A percentile compares a stretch with the other conserved stretches of the same genome.
These are phyloP conservation scores for Leccinum fuscescens DNA, from an alignment of 1,284 basidiomycete species.

Conservation along the genomic window DNA sequence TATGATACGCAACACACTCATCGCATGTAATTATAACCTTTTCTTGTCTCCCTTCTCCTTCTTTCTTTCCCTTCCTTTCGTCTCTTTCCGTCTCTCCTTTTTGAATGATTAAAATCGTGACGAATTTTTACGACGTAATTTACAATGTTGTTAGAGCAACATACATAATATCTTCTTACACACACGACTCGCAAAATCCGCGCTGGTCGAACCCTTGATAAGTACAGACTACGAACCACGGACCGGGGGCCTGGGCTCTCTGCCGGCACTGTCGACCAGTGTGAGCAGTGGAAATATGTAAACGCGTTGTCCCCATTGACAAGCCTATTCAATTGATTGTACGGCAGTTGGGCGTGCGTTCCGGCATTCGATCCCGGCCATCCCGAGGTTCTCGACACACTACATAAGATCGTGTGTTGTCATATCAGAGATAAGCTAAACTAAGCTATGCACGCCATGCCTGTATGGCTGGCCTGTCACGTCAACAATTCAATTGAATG, in stretches of 20 bases:
- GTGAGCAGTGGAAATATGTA: not conserved
- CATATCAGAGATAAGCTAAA: slow-evolving; percentile 29
- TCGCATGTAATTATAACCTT: slow-evolving; percentile 31
- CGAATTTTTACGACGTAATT: slow-evolving; percentile 22
- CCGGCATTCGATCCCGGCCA: not conserved
- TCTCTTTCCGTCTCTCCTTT: not conserved
- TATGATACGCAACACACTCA: slow-evolving; percentile 20
- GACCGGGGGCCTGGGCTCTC: not conserved
- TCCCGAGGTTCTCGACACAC: not conserved
- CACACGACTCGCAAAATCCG: not conserved
- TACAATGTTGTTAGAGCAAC: not conserved
- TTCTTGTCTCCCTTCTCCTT: not conserved
- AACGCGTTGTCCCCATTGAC: not conserved
- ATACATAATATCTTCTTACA: not conserved
- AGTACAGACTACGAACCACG: not conserved
- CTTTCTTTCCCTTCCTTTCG: not conserved
- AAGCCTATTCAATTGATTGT: not conserved
- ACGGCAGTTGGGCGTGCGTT: not conserved
- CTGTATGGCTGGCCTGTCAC: not conserved
- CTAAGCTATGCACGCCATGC: slow-evolving; percentile 13
- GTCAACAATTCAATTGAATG: not conserved
- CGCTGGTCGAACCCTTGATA: not conserved
- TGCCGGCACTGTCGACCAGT: not conserved
- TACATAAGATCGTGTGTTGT: not conserved
- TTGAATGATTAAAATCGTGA: slow-evolving; percentile 13